A percentile compares a stretch with the other conserved stretches of the same genome.
phyloP scores from a whole-genome alignment of 805 yeast species.

The Starmerella bombicola region DNA sequence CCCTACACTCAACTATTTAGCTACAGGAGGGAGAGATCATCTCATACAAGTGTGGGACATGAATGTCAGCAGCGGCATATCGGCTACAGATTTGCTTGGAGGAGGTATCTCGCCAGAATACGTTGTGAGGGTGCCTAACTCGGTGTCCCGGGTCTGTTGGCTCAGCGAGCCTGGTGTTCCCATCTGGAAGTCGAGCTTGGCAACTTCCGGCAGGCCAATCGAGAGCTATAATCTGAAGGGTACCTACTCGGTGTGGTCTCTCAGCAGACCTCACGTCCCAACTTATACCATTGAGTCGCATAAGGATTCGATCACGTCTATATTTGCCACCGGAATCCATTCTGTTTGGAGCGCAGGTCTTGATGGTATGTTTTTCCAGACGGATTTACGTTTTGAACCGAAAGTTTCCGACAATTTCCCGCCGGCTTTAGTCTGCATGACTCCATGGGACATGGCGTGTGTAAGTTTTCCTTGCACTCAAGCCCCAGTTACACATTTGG shows the following conservation, averaged over 20 bases:
- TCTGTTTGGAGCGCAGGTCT: conserved; percentile 39
- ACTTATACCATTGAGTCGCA: conserved; percentile 41
- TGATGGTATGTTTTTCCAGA: conserved; percentile 39
- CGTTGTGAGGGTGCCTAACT: conserved; percentile 60
- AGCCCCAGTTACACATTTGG: too few species aligned
- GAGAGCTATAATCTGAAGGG: conserved; percentile 9
- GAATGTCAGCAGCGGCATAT: conserved; percentile 27
- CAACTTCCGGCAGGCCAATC: conserved; percentile 19
- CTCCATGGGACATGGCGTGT: conserved; percentile 27
- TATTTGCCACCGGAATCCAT: conserved; percentile 24
- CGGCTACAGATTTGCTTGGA: conserved; percentile 9
- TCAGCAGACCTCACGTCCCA: conserved; percentile 60
- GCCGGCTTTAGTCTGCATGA: conserved; percentile 47
- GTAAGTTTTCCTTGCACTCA: conserved; percentile 8
- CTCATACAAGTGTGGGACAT: conserved; percentile 67
- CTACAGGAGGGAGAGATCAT: conserved; percentile 88
- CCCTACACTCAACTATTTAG: conserved; percentile 64
- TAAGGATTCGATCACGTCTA: conserved; percentile 41
- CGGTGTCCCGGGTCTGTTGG: conserved; percentile 71
- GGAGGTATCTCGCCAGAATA: conserved; percentile 47
- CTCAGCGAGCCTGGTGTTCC: conserved; percentile 22
- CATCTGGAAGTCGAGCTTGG: conserved; percentile 9
- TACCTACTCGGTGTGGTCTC: conserved; percentile 16
- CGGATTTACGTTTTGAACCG: conserved; percentile 36
- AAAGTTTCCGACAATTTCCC: conserved; percentile 41